Evolutionary conservation across 768 basidiomycete genomes (phyloP).

Genomic region (Trametes cubensis): DNA sequence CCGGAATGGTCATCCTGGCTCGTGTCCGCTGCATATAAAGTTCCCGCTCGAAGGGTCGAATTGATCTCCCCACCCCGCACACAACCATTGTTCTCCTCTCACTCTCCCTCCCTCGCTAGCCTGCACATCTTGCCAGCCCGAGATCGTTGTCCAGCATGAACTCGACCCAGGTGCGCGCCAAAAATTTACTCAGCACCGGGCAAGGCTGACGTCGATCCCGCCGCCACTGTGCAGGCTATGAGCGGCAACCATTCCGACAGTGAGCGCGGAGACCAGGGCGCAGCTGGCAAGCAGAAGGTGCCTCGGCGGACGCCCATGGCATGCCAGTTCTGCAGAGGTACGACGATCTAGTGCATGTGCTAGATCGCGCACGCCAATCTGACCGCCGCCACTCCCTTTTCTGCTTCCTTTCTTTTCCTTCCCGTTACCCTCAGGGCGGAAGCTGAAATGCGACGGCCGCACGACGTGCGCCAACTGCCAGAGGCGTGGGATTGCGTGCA

Average conservation of each 20-base stretch:
- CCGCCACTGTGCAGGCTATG: background rate
- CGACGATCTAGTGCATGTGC: background rate
- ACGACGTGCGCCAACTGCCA: constrained; percentile 71
- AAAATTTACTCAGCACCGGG: background rate
- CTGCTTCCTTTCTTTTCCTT: background rate
- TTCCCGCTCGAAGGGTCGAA: constrained; percentile 3
- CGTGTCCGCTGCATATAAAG: constrained; percentile 14
- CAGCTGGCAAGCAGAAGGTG: constrained; percentile 17
- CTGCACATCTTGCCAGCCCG: background rate
- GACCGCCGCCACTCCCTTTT: background rate
- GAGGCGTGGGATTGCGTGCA: constrained; percentile 57
- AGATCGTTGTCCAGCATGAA: constrained; percentile 14
- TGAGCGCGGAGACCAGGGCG: constrained; percentile 19
- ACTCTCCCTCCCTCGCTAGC: background rate
- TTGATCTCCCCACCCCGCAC: constrained; percentile 5
- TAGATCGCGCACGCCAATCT: constrained; percentile 7
- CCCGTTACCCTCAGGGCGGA: constrained; percentile 49
- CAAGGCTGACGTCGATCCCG: background rate
- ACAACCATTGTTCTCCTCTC: constrained; percentile 9
- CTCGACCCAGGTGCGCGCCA: constrained; percentile 19
- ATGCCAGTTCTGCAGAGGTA: constrained; percentile 74
- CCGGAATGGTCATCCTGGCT: constrained; percentile 10
- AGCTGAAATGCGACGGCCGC: constrained; percentile 74
- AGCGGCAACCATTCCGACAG: constrained; percentile 20
- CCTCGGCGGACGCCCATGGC: constrained; percentile 66